Evolutionary conservation across 306 rosid species (phyloP), one percentile per base, ranked within the genome.

Genomic region (Canavalia gladiata): DNA sequence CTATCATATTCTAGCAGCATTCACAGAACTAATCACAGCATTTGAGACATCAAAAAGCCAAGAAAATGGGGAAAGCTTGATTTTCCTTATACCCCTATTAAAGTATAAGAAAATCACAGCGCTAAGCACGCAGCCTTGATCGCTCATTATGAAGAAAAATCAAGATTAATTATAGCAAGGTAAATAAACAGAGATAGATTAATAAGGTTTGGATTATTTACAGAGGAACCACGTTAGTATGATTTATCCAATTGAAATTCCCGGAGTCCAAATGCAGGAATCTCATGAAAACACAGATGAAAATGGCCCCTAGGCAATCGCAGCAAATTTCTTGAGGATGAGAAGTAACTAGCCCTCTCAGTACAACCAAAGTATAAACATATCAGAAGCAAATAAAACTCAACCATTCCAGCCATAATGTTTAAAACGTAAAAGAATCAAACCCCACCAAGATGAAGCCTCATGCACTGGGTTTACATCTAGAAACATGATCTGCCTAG

Each of bases 261-360:
- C 62, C 60, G 81, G 62, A 69, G 70, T 50, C 82, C 86, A 77
- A 83, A 82, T 43, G 75, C 80, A 63, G 65, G 76, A 42, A 72
- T 64, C n/a, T 82, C 57, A 64, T 78, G 80, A 78, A 72, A 83
- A 30, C 72, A 60, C 7, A 42, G 35, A 28, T 49, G 65, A 11
- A 77, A 72, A 71, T 62, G 50, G 67, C 59, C 71, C 79, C 66
- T 69, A 76, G 45, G 74, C 62, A 9, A 58, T 68, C 78, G 77
- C 83, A 43, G 70, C 57, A 60, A 83, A 77, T 72, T 11, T 89
- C 89, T 84, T 72, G 18, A 74, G 75, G 56, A 77, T 42, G 70
- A 64, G 59, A 74, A 33, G 68, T 57, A 18, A 69, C 60, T 78
- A 2, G 64, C 30, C 25, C 52, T 70, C 56, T 18, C 25, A 84